phyloP scores from a whole-genome alignment of 441 rosid species.

The Gossypium davidsonii region DNA sequence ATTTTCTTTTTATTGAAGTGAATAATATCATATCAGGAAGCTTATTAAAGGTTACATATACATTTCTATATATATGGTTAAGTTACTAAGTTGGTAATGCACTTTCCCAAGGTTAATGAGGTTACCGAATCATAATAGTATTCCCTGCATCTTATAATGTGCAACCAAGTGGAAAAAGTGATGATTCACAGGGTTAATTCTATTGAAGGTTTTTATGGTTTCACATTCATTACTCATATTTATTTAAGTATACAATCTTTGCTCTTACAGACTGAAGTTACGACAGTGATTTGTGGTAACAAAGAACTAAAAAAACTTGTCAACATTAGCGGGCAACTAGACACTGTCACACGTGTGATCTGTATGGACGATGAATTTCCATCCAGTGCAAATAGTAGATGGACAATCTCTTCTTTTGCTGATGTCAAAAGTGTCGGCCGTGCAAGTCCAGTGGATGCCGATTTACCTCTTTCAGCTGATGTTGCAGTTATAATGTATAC shows the following conservation, averaged over 20 bases:
- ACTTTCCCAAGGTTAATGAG: background rate
- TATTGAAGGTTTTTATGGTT: background rate
- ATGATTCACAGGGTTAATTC: background rate
- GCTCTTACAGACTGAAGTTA: constrained; percentile 73
- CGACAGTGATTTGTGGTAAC: constrained; percentile 84
- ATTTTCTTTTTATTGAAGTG: background rate
- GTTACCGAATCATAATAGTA: background rate
- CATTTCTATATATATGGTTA: background rate
- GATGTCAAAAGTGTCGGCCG: constrained; percentile 69
- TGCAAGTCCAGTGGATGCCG: constrained; percentile 57
- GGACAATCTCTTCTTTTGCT: constrained; percentile 55
- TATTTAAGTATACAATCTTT: constrained; percentile 10
- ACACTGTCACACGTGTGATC: constrained; percentile 70
- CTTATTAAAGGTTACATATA: background rate
- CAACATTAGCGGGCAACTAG: constrained; percentile 82
- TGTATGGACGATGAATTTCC: constrained; percentile 80
- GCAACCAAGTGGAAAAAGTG: background rate
- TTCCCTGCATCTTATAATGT: background rate
- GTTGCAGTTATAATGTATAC: constrained; percentile 97
- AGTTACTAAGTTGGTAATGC: background rate
- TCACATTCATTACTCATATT: background rate
- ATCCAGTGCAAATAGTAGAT: constrained; percentile 44
- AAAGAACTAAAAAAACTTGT: constrained; percentile 80
- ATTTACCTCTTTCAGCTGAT: constrained; percentile 69
- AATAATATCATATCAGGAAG: background rate